Conservation (phyloP, 2,329 filamentous ascomycete genomes). For the Phyllosticta citriasiana region DNA sequence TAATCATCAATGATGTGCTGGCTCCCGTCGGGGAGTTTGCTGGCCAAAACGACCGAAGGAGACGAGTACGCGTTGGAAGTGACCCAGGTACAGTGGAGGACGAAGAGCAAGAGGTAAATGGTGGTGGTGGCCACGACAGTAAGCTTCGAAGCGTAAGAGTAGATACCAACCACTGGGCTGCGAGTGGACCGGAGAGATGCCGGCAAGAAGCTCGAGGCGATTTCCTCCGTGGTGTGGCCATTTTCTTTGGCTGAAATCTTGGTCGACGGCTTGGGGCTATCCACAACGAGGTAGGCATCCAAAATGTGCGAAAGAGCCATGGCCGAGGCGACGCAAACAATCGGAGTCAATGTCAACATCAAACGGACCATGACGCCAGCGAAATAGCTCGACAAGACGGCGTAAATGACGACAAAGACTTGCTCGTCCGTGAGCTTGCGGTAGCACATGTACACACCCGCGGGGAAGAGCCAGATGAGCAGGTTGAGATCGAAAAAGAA, state of each 20-base stretch:
- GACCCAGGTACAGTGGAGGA: slow-evolving; percentile 97
- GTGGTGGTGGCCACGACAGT: slow-evolving; percentile 64
- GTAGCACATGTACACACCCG: slow-evolving; percentile 97
- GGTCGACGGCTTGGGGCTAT: slow-evolving; percentile 38
- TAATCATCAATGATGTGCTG: slow-evolving; percentile 99
- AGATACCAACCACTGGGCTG: slow-evolving; percentile 72
- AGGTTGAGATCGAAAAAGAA: slow-evolving; percentile 99
- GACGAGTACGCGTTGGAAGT: slow-evolving; percentile 99
- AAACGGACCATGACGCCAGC: slow-evolving; percentile 98
- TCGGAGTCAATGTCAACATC: slow-evolving; percentile 93
- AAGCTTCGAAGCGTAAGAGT: slow-evolving; percentile 67
- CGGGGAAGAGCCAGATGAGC: slow-evolving; percentile 98
- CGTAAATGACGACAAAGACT: slow-evolving; percentile 94
- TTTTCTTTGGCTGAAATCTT: slow-evolving; percentile 40
- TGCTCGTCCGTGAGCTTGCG: slow-evolving; percentile 88
- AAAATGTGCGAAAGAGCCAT: slow-evolving; percentile 80
- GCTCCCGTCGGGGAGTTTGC: slow-evolving; percentile 81
- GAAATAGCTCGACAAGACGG: slow-evolving; percentile 95
- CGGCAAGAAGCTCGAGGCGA: slow-evolving; percentile 42
- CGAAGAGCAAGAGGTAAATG: slow-evolving; percentile 82
- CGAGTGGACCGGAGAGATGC: slow-evolving; percentile 59
- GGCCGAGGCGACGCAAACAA: slow-evolving; percentile 90
- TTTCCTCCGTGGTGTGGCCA: slow-evolving; percentile 22
- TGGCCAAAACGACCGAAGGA: slow-evolving; percentile 90
- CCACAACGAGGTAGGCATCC: slow-evolving; percentile 67